These are phyloP conservation scores for Hanseniaspora pseudoguilliermondii DNA, from an alignment of 805 yeast genomes.

Conservation along the genomic window DNA sequence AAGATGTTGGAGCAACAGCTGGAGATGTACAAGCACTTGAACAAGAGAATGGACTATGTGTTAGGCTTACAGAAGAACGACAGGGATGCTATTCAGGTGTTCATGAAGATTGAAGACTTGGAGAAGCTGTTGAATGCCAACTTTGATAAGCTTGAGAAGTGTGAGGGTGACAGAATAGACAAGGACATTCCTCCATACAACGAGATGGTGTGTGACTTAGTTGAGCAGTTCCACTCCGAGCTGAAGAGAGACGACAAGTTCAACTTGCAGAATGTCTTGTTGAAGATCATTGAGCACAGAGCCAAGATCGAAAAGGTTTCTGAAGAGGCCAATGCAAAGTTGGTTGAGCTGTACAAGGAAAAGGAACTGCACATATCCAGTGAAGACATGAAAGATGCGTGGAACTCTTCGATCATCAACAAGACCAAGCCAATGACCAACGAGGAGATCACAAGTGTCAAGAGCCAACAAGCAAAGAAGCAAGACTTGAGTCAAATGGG, in stretches of 20 bases:
- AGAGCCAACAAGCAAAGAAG: not conserved
- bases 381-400: conserved; percentile 86
- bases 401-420: conserved; percentile 72
- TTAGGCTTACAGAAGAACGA: conserved; percentile 34
- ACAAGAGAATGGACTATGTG: conserved; percentile 57
- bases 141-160: conserved; percentile 49
- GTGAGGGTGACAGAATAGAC: conserved; percentile 34
- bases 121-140: conserved; percentile 34
- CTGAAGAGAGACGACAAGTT: conserved; percentile 33
- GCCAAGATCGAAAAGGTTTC: conserved; percentile 56
- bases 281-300: conserved; percentile 44
- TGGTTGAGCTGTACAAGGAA: conserved; percentile 56
- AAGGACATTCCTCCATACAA: conserved; percentile 52
- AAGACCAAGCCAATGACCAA: conserved; percentile 27
- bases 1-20: conserved; percentile 61
- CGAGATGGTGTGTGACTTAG: conserved; percentile 85
- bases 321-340: conserved; percentile 49
- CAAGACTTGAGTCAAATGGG: not conserved
- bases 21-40: conserved; percentile 66
- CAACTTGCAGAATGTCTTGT: conserved; percentile 29
- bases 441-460: not conserved
- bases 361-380: conserved; percentile 66
- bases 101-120: conserved; percentile 19
- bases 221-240: conserved; percentile 62
- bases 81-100: conserved; percentile 21